phyloP scores from a whole-genome alignment of 1,284 basidiomycete species.

The Tilletia setariae region DNA sequence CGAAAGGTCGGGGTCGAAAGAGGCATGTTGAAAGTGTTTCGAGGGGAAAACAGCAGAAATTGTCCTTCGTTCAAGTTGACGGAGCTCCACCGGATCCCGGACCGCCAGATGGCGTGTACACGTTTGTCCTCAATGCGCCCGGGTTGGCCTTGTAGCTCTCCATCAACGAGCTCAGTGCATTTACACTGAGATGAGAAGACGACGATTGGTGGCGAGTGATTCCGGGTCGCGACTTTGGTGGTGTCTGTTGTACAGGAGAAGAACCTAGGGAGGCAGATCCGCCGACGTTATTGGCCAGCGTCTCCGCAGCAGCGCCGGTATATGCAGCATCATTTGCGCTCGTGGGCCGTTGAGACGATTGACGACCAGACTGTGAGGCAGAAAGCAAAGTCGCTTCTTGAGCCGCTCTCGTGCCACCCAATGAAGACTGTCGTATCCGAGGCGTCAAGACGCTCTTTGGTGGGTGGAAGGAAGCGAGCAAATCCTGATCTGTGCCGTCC shows the following conservation, averaged over 20 bases:
- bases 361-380: not conserved
- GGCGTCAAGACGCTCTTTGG: not conserved
- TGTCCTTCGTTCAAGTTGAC: too few relatives aligned
- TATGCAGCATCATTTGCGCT: not conserved
- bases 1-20: too few relatives aligned
- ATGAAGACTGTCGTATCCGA: not conserved
- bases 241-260: not conserved
- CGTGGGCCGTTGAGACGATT: not conserved
- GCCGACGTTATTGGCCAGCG: not conserved
- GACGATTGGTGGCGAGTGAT: not conserved
- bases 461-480: slow-evolving; percentile 8
- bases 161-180: slow-evolving; percentile 9
- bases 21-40: too few relatives aligned
- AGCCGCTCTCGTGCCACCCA: not conserved
- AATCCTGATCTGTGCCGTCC: not conserved
- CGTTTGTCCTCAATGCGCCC: slow-evolving; percentile 12
- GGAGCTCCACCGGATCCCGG: too few relatives aligned
- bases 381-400: not conserved
- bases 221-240: not conserved
- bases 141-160: slow-evolving; percentile 10
- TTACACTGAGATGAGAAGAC: not conserved
- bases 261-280: not conserved
- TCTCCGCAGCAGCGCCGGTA: not conserved
- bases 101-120: slow-evolving; percentile 2
- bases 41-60: too few relatives aligned